Evolutionary conservation across 192 early-diverging fungal species (phyloP).

Genomic region (Podila verticillata): DNA sequence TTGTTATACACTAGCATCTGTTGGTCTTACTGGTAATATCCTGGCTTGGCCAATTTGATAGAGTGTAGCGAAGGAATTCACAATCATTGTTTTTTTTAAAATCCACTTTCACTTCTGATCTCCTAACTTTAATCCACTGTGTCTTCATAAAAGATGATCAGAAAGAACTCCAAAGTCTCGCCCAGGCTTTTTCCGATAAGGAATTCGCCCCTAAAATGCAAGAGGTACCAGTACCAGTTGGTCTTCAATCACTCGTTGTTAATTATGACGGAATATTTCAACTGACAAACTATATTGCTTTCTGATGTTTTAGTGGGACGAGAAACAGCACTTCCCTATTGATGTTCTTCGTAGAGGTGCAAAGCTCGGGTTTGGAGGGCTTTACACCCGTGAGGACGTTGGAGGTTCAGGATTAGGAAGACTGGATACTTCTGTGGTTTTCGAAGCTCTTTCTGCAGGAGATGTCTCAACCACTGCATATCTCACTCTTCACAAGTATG

Average conservation of each 20-base stretch:
- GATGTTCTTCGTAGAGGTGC: slow-evolving; percentile 61
- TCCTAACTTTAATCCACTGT: neutral
- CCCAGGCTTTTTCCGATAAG: slow-evolving; percentile 60
- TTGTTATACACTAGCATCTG: slow-evolving; percentile 9
- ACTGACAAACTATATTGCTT: neutral
- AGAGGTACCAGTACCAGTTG: slow-evolving; percentile 26
- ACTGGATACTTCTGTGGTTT: slow-evolving; percentile 62
- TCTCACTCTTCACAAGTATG: slow-evolving; percentile 65
- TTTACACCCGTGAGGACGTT: slow-evolving; percentile 54
- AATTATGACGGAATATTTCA: no score
- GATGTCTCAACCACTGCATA: slow-evolving; percentile 63
- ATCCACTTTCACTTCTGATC: neutral
- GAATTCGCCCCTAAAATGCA: slow-evolving; percentile 67
- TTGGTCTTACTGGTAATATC: slow-evolving; percentile 33
- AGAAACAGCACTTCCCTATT: slow-evolving; percentile 55
- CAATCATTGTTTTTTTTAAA: neutral
- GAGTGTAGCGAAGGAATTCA: no score
- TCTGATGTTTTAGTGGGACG: slow-evolving; percentile 56
- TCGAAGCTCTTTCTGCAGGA: slow-evolving; percentile 63
- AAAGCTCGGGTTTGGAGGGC: slow-evolving; percentile 63
- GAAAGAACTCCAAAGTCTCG: slow-evolving; percentile 55
- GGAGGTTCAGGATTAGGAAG: slow-evolving; percentile 63
- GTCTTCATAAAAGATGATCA: slow-evolving; percentile 52
- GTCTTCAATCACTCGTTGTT: no score
- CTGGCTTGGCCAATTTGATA: neutral